phyloP scores from a whole-genome alignment of 768 basidiomycete genomes.

The Zangia roseola region DNA sequence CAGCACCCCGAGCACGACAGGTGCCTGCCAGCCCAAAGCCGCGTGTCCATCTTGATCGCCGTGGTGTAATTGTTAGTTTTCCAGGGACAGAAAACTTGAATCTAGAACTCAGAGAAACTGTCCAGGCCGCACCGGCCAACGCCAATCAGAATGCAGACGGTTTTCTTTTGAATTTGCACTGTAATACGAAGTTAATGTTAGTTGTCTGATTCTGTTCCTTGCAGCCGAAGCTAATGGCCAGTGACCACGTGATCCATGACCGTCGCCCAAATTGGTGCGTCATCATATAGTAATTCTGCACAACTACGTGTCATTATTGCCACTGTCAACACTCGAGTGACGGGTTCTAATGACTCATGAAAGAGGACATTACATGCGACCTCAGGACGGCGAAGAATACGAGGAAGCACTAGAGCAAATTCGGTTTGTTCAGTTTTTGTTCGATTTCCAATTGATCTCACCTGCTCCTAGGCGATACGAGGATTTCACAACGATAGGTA shows the following conservation, averaged over 20 bases:
- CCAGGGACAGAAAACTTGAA: constrained; percentile 8
- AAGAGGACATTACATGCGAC: constrained; percentile 25
- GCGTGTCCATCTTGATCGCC: constrained; percentile 30
- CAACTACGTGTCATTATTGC: no score
- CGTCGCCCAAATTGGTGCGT: constrained; percentile 1
- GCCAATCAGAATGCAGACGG: no score
- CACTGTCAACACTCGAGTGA: neutral
- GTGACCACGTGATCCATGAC: constrained; percentile 15
- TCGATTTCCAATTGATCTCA: constrained; percentile 12
- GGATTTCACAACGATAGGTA: constrained; percentile 94
- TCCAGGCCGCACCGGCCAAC: no score
- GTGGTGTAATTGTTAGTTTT: constrained; percentile 5
- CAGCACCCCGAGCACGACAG: neutral
- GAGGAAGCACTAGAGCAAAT: constrained; percentile 70
- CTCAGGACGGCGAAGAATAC: constrained; percentile 39
- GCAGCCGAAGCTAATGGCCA: no score
- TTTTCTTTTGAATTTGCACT: no score
- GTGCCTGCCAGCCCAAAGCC: constrained; percentile 12
- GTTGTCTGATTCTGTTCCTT: no score
- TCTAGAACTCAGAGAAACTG: neutral
- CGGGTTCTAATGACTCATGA: constrained; percentile 21
- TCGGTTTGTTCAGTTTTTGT: constrained; percentile 39
- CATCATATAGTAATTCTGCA: neutral
- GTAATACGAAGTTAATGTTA: no score
- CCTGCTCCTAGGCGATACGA: constrained; percentile 71